These are phyloP conservation scores for Talaromyces amestolkiae DNA, from an alignment of 2,329 filamentous ascomycete species.

Conservation along the genomic window DNA sequence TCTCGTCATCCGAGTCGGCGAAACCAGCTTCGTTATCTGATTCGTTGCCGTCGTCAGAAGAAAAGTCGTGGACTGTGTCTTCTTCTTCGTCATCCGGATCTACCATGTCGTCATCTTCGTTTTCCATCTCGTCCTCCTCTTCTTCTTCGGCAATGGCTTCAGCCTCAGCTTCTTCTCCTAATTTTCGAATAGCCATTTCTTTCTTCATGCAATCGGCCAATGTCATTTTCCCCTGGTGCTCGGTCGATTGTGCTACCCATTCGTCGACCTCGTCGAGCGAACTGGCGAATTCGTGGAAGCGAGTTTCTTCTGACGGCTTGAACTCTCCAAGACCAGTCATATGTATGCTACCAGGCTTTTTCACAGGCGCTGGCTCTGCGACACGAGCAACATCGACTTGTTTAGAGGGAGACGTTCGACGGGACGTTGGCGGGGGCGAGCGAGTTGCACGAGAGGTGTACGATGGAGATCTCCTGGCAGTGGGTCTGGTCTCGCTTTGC, in stretches of 20 bases:
- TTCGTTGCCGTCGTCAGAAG: conserved; percentile 66
- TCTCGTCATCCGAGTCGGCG: conserved; percentile 66
- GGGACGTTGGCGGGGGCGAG: conserved; percentile 42
- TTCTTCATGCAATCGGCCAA: conserved; percentile 86
- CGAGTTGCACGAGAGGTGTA: conserved; percentile 33
- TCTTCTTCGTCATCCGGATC: conserved; percentile 56
- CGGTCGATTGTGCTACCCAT: conserved; percentile 74
- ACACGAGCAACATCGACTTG: background rate
- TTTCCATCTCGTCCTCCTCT: conserved; percentile 53
- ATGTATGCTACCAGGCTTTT: conserved; percentile 30
- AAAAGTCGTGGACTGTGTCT: conserved; percentile 52
- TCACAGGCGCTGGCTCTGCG: conserved; percentile 17
- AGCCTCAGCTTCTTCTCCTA: conserved; percentile 87
- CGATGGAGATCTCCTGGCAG: conserved; percentile 26
- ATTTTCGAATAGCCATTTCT: conserved; percentile 80
- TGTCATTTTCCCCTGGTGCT: conserved; percentile 69
- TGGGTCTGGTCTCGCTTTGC: conserved; percentile 29
- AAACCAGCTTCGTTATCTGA: conserved; percentile 76
- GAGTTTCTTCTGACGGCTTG: conserved; percentile 43
- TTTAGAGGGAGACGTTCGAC: conserved; percentile 27
- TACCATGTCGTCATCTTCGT: conserved; percentile 59
- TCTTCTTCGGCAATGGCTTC: conserved; percentile 78
- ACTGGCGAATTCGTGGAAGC: conserved; percentile 89
- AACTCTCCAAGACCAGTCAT: conserved; percentile 40
- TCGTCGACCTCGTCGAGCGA: conserved; percentile 80